These are phyloP conservation scores for Claviceps sp. DNA, from an alignment of 2,329 filamentous ascomycete genomes.

Conservation along the genomic window DNA sequence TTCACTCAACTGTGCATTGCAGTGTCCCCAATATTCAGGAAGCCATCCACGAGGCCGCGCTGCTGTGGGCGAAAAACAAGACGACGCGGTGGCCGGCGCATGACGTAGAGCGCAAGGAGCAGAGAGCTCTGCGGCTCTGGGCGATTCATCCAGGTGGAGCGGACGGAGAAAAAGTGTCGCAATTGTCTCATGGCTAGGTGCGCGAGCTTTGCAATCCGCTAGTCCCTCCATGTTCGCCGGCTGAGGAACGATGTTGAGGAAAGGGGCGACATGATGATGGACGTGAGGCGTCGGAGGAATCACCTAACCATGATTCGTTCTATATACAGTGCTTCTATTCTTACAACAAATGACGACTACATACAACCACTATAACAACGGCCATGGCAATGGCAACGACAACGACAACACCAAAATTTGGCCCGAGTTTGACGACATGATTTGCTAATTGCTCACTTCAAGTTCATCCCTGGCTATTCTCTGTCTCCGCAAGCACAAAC, in stretches of 20 bases:
- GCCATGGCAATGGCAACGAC: no score
- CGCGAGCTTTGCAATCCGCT: slow-evolving; percentile 8
- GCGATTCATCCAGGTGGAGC: slow-evolving; percentile 20
- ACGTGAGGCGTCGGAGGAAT: background rate
- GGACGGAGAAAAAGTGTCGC: slow-evolving; percentile 21
- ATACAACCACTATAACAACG: no score
- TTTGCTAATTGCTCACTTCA: no score
- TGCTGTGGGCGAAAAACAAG: slow-evolving; percentile 23
- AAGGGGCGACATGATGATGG: background rate
- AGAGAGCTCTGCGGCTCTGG: slow-evolving; percentile 19
- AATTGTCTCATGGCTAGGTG: slow-evolving; percentile 27
- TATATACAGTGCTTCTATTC: no score
- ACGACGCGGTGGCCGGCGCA: slow-evolving; percentile 21
- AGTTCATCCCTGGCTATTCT: no score
- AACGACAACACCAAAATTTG: no score
- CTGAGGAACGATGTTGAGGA: background rate
- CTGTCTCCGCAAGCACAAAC: no score
- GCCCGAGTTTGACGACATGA: no score
- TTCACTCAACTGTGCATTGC: background rate
- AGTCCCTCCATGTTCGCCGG: background rate
- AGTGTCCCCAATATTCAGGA: slow-evolving; percentile 20
- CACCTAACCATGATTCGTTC: background rate
- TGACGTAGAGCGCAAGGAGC: slow-evolving; percentile 6
- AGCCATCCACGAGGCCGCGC: slow-evolving; percentile 23
- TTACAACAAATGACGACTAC: no score